phyloP scores from a whole-genome alignment of 768 basidiomycete species.

The Punctularia strigosozonata region DNA sequence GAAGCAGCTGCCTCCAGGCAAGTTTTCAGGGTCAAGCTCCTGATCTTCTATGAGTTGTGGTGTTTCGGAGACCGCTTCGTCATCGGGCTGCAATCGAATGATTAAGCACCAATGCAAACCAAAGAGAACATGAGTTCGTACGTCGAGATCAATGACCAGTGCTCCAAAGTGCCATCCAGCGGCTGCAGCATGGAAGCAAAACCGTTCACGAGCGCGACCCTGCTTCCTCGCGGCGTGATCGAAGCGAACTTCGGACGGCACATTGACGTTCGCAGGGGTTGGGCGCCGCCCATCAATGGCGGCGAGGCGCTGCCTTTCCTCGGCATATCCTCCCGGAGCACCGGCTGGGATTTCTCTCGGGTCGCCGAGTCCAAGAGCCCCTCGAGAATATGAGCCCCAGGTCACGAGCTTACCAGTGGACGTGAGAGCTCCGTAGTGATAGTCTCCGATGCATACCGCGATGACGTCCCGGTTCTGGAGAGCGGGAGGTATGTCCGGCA shows the following conservation, averaged over 20 bases:
- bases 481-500: constrained; percentile 55
- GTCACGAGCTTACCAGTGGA: constrained; percentile 63
- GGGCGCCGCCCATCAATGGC: constrained; percentile 11
- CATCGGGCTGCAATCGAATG: too few relatives aligned
- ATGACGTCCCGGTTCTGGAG: constrained; percentile 74
- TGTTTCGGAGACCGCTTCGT: too few relatives aligned
- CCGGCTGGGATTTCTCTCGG: constrained; percentile 41
- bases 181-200: constrained; percentile 73
- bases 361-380: constrained; percentile 82
- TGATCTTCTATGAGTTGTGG: too few relatives aligned
- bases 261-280: constrained; percentile 33
- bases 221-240: constrained; percentile 39
- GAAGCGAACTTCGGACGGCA: constrained; percentile 66
- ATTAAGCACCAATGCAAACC: too few relatives aligned
- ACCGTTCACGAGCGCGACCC: constrained; percentile 46
- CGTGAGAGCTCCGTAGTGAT: constrained; percentile 83
- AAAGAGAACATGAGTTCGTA: too few relatives aligned
- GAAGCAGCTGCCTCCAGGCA: too few relatives aligned
- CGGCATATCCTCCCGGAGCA: constrained; percentile 46
- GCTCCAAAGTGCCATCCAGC: constrained; percentile 91
- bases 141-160: constrained; percentile 76
- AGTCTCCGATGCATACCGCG: constrained; percentile 85
- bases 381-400: constrained; percentile 68
- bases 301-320: constrained; percentile 20
- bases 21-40: too few relatives aligned